Conservation (phyloP, 2,329 filamentous ascomycete species). For the Aspergillus cejpii region DNA sequence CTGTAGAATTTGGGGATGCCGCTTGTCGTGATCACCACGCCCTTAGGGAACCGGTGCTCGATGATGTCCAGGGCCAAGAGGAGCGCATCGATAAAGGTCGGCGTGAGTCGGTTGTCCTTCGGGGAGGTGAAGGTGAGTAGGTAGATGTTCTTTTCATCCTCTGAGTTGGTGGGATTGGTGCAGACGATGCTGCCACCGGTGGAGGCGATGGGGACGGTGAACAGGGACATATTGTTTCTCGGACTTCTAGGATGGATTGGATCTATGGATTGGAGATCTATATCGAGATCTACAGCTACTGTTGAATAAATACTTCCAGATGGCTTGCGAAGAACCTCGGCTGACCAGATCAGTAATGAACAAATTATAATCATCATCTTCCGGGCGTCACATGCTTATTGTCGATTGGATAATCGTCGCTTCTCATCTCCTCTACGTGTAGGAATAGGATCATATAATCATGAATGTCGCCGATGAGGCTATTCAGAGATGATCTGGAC, state of each 20-base stretch:
- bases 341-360: background rate
- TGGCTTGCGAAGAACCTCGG: background rate
- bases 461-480: background rate
- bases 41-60: constrained; percentile 60
- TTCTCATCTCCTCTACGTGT: background rate
- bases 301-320: background rate
- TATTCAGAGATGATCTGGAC: background rate
- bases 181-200: constrained; percentile 55
- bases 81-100: constrained; percentile 60
- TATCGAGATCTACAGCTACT: too few relatives aligned
- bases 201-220: constrained; percentile 54
- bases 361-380: background rate
- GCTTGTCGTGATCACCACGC: constrained; percentile 71
- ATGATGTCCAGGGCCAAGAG: constrained; percentile 67
- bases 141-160: constrained; percentile 50
- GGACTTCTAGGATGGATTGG: too few relatives aligned
- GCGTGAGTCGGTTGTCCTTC: constrained; percentile 69
- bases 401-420: background rate
- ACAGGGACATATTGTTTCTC: constrained; percentile 42
- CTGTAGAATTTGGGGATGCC: constrained; percentile 72
- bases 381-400: background rate
- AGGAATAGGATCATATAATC: background rate
- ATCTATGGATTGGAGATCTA: too few relatives aligned
- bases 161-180: constrained; percentile 51
- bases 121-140: constrained; percentile 64